Evolutionary conservation across 805 yeast genomes (phyloP).

Genomic region (Candida silvicultrix): DNA sequence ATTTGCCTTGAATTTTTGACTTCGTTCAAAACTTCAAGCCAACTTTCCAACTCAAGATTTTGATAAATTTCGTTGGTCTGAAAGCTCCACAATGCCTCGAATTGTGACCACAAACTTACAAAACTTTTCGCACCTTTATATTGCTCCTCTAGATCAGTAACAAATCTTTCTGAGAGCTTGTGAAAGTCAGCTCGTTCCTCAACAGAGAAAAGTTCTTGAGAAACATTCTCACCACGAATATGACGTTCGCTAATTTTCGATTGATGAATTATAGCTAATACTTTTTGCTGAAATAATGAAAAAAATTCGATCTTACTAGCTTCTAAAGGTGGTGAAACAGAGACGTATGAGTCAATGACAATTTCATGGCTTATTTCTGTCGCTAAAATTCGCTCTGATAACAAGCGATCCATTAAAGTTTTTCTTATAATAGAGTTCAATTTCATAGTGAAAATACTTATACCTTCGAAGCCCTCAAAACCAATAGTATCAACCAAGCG

Average conservation of each 20-base stretch:
- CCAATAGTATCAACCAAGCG: constrained; percentile 26
- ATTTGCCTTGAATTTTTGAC: constrained; percentile 35
- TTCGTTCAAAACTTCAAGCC: constrained; percentile 44
- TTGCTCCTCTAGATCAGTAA: constrained; percentile 27
- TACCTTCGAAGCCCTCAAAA: constrained; percentile 30
- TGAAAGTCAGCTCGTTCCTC: constrained; percentile 2
- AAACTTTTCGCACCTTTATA: constrained; percentile 29
- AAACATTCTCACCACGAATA: neutral
- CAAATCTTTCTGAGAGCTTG: constrained; percentile 15
- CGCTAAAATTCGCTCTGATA: constrained; percentile 1
- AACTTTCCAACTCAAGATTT: constrained; percentile 30
- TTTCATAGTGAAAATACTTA: constrained; percentile 23
- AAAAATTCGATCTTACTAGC: constrained; percentile 27
- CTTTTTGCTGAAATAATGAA: constrained; percentile 17
- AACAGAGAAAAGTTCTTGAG: neutral
- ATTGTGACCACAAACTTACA: constrained; percentile 43
- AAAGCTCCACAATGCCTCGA: constrained; percentile 58
- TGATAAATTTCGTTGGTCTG: constrained; percentile 33
- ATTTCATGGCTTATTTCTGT: constrained; percentile 27
- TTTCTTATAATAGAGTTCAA: constrained; percentile 28
- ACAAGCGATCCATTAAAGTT: constrained; percentile 25
- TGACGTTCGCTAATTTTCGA: constrained; percentile 10
- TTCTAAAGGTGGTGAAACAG: constrained; percentile 35
- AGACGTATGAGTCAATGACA: constrained; percentile 28
- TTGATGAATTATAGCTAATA: constrained; percentile 22